A percentile compares a stretch with the other conserved stretches of the same genome.
Evolutionary conservation across 805 yeast species (phyloP).

Genomic region (Zygotorulaspora danielsina): DNA sequence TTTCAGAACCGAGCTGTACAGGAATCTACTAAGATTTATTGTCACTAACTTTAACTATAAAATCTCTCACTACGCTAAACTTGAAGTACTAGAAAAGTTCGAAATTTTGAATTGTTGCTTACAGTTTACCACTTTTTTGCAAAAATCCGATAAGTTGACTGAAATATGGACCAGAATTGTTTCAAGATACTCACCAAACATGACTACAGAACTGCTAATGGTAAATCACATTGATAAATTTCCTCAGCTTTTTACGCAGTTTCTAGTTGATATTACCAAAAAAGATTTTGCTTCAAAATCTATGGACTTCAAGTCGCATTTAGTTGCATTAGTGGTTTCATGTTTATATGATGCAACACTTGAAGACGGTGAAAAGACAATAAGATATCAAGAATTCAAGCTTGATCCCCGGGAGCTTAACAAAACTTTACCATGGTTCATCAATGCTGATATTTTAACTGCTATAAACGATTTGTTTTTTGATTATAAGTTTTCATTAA

Average conservation of each 20-base stretch:
- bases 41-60: constrained; percentile 42
- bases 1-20: constrained; percentile 44
- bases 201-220: constrained; percentile 25
- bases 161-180: constrained; percentile 16
- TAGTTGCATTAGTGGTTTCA: constrained; percentile 25
- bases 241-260: constrained; percentile 24
- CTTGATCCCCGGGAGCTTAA: constrained; percentile 32
- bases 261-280: constrained; percentile 22
- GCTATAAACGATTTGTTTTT: constrained; percentile 41
- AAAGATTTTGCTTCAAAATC: constrained; percentile 11
- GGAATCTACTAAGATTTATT: constrained; percentile 44
- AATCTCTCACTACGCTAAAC: constrained; percentile 38
- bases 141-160: constrained; percentile 7
- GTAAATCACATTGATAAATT: constrained; percentile 24
- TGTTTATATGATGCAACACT: constrained; percentile 32
- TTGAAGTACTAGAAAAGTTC: constrained; percentile 38
- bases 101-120: constrained; percentile 48
- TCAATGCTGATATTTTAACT: constrained; percentile 39
- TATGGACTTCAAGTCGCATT: constrained; percentile 16
- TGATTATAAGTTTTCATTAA: constrained; percentile 28
- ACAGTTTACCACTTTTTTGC: constrained; percentile 37
- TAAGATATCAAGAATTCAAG: constrained; percentile 36
- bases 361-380: constrained; percentile 40
- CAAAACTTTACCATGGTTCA: constrained; percentile 45
- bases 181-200: constrained; percentile 3